Base-by-base conservation (phyloP, 441 rosid genomes). In the Kokia cookei region DNA sequence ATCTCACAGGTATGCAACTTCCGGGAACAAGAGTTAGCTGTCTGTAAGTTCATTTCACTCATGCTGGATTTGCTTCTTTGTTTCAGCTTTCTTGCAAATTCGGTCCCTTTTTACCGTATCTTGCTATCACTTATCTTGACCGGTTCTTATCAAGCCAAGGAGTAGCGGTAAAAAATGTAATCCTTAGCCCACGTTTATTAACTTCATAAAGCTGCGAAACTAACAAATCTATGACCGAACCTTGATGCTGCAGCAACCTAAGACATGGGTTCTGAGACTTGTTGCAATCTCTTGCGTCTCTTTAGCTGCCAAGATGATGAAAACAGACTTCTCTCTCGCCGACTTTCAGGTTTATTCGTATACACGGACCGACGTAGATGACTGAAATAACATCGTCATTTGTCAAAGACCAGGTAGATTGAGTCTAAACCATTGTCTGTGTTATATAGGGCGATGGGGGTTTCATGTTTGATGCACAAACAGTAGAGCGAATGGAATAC, bases 61-160 rank as follows among this genome's bases (percentile, higher is more conserved):
- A 48, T 47, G 24, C 45, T 50, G 26, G 35, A 68, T 47, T 22
- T 35, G 55, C 11, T 55, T 6, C 71, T 13, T 54, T 24, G 53
- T 72, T 72, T 75, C 85, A 82, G 88, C 35, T 79, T 22, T 84
- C 80, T 75, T 57, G 76, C 79, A 68, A 71, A 42, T 63, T 76
- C 65, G 89, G 87, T 51, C 87, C 83, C 0, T 77, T 85, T 73
- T 55, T 85, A 69, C 79, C 88, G n/a, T 90, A 90, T 73, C 91
- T 92, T 65, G 91, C 95, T 14, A 85, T 86, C 50, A 90, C 88
- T 74, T 92, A 92, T 81, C 82, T 92, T 53, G 97, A 92, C 77
- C 86, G 96, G 47, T 90, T 87, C 82, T 72, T 92, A 66, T 82
- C 91, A 5, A 83, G 72, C 71, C 88, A 83, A 79, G 84, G 71